Base-by-base conservation (phyloP, 1,284 basidiomycete genomes). In the Stygiomarasmius scandens region DNA sequence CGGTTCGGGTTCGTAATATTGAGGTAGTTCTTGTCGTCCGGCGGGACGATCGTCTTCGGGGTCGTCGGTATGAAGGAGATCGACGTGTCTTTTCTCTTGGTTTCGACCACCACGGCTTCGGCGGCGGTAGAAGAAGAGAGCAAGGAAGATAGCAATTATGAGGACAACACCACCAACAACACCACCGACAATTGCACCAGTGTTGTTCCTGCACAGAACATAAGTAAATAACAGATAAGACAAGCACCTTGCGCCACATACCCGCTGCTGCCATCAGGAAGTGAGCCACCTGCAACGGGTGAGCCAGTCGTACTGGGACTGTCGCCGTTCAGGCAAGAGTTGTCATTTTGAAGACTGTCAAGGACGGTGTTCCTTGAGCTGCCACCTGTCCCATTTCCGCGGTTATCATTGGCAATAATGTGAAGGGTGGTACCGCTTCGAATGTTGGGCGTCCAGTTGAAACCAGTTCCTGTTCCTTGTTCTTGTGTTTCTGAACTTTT, bases 301-400 rank as follows among this genome's bases (percentile, higher is more conserved):
- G 87, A 90, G 8, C 86, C 78, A 0, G 90, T 93, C 1, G 89
- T 90, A 36, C 86, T 90, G 0, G 91, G 91, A 41, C 87, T 89
- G 23, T 61, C 69, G 44, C 69, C 65, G 52, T 76, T 81, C 52
- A 92, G 67, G 65, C 90, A 92, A 1, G 73, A 77, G 34, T 67
- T 73, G 59, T 79, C 74, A 53, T 77, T 77, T 55, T 74, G 68
- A 5, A 75, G 68, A 1, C 83, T 81, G 27, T 74, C 73, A 56
- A 78, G 74, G 29, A 91, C 80, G 19, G 79, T 82, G 58, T 79
- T 81, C 2, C 77, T 67, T 12, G 73, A 75, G 64, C 87, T 90
- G 19, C 90, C 91, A 10, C 80, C 90, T 0, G 80, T 79, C 11
- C 89, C 90, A 23, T 79, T 77, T 11, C 90, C 89, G 4, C 86